Base-by-base conservation (phyloP, 352 stramenopile genomes). In the Globisporangium cystogenes region DNA sequence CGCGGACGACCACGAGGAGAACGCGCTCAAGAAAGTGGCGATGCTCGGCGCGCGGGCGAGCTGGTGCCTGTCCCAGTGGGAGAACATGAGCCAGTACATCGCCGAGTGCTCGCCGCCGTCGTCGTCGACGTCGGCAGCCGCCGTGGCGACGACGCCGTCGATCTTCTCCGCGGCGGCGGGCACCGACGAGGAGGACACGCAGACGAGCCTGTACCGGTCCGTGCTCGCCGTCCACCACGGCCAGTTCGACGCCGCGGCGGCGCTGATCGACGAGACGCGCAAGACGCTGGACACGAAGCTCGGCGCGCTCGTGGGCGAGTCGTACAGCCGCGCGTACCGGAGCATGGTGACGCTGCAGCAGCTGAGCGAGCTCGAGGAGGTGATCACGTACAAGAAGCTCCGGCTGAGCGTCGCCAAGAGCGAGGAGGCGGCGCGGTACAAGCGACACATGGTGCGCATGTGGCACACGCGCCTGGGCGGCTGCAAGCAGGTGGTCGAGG, bases 341-440 rank as follows among this genome's bases (percentile, higher is more conserved):
- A 96, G 92, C 55, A 97, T 99, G 74, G 93, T 99, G 8, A 98
- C 88, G 44, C 76, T 98, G 51, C 96, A 99, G 77, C 92, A 97
- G 52, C 73, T 99, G 12, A 90, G 92, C 37, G 97, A 99, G 64
- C 69, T 99, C 60, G 96, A 99, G 65, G 97, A 99, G 70, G 96
- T 99, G n/a, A 93, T 98, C 44, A 85, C 81, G 44, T 97, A 97
- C 58, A 91, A 95, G 55, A 96, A 97, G 53, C 60, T 93, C 20
- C 74, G 78, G 0, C 46, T 74, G 16, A 75, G 90, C 52, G 80
- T 89, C 11, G 63, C 68, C 8, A 91, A 87, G 44, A 67, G 69
- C 1, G 76, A 91, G 59, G 79, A 95, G 56, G 81, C 84, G 1
- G 75, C 82, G 20, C 68, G 71, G 7, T 90, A 90, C 59, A 91